Percentiles rank a stretch among this genome's conserved stretches.
These are phyloP conservation scores for Exophiala phaeomuriformis DNA, from an alignment of 2,329 filamentous ascomycete species.

Conservation along the genomic window DNA sequence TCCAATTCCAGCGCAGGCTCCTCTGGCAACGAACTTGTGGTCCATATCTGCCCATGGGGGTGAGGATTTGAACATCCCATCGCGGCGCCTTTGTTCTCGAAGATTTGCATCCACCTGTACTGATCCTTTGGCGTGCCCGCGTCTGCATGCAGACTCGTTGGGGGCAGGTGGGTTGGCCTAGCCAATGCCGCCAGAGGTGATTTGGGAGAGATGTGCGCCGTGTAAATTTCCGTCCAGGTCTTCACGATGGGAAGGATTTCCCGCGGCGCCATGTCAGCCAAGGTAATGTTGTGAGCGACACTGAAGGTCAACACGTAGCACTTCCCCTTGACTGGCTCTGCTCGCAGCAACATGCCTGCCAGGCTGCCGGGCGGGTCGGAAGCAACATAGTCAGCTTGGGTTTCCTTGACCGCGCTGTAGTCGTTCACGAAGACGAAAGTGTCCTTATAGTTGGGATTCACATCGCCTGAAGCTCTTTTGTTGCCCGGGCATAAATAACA, in stretches of 20 bases:
- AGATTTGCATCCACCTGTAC: slow-evolving; percentile 97
- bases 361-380: slow-evolving; percentile 44
- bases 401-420: slow-evolving; percentile 92
- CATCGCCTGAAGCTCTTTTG: slow-evolving; percentile 74
- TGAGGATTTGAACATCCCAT: slow-evolving; percentile 99
- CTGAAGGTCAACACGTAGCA: slow-evolving; percentile 98
- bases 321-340: slow-evolving; percentile 81
- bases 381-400: slow-evolving; percentile 67
- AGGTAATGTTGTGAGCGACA: slow-evolving; percentile 78
- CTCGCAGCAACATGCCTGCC: slow-evolving; percentile 68
- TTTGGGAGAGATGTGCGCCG: slow-evolving; percentile 65
- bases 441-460: slow-evolving; percentile 75
- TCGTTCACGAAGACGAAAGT: slow-evolving; percentile 97
- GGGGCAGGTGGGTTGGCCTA: slow-evolving; percentile 41
- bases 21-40: slow-evolving; percentile 81
- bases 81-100: slow-evolving; percentile 94
- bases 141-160: slow-evolving; percentile 39
- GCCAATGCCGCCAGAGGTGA: slow-evolving; percentile 54
- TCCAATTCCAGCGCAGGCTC: slow-evolving; percentile 74
- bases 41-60: slow-evolving; percentile 95
- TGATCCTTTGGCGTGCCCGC: slow-evolving; percentile 59
- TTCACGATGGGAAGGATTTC: slow-evolving; percentile 78
- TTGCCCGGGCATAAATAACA: slow-evolving; percentile 96
- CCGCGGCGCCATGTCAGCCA: slow-evolving; percentile 73
- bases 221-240: slow-evolving; percentile 88